Conservation (phyloP, 148 eudicot species). For the Spergularia marina region DNA sequence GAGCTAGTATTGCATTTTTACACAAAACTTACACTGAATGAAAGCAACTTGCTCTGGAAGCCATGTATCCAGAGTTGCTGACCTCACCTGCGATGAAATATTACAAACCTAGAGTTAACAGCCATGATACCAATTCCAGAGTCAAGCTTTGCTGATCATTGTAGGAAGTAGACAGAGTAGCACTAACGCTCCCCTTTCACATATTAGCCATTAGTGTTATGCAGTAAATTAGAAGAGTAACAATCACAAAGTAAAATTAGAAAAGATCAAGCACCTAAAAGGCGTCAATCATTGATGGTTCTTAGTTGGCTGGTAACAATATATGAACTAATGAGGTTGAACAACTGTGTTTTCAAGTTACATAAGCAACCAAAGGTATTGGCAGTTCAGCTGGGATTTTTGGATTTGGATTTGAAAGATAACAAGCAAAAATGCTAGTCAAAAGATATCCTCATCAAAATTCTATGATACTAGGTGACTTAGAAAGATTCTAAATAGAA, state of each 20-base stretch:
- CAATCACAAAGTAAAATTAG: too few relatives aligned
- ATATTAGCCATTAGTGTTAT: not conserved
- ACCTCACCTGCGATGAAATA: constrained; percentile 66
- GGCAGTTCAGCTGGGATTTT: not conserved
- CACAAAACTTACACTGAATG: constrained; percentile 71
- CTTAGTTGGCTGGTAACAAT: not conserved
- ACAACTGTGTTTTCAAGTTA: not conserved
- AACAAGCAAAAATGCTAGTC: not conserved
- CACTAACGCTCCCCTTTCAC: not conserved
- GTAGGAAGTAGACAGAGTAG: not conserved
- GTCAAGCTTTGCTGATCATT: not conserved
- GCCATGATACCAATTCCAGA: not conserved
- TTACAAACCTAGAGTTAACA: not conserved
- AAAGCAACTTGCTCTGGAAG: constrained; percentile 98
- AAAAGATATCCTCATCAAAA: not conserved
- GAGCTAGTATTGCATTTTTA: not conserved
- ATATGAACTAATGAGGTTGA: not conserved
- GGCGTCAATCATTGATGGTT: too few relatives aligned
- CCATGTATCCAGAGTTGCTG: constrained; percentile 99
- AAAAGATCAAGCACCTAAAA: too few relatives aligned
- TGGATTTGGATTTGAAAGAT: not conserved
- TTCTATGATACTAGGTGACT: too few relatives aligned
- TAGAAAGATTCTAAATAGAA: not conserved
- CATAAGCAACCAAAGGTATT: not conserved
- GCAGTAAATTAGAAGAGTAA: not conserved